Percentiles rank a stretch among this genome's conserved stretches.
Conservation (phyloP, 75 land plant species). For the Sequoiadendron giganteum region DNA sequence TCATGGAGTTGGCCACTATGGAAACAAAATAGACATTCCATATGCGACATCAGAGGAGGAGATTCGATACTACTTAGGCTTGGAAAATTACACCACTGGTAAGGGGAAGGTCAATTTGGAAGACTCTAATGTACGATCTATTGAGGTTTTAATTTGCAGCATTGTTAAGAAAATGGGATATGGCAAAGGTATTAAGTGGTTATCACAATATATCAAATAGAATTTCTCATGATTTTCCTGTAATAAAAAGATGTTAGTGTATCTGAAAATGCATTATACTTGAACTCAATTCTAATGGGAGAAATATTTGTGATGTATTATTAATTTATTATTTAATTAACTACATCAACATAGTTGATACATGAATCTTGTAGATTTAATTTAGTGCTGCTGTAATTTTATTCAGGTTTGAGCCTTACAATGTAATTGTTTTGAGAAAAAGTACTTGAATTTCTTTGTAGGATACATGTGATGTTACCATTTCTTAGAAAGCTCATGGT, state of each 20-base stretch:
- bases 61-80: slow-evolving; percentile 54
- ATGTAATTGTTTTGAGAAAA: neutral
- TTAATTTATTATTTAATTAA: neutral
- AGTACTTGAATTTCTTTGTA: neutral
- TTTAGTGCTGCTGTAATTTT: neutral
- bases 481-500: neutral
- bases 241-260: neutral
- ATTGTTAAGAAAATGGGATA: slow-evolving; percentile 83
- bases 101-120: slow-evolving; percentile 67
- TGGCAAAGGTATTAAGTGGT: slow-evolving; percentile 72
- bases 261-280: neutral
- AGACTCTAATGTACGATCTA: slow-evolving; percentile 59
- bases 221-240: neutral
- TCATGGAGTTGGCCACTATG: too few species aligned
- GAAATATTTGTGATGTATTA: neutral
- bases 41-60: slow-evolving; percentile 79
- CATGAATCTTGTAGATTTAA: neutral
- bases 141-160: slow-evolving; percentile 86
- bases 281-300: neutral
- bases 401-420: neutral
- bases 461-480: neutral
- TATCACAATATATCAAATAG: slow-evolving; percentile 77
- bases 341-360: neutral
- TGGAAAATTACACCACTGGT: slow-evolving; percentile 73
- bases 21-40: slow-evolving; percentile 66